phyloP scores from a whole-genome alignment of 139 green algal species.

The Penium margaritaceum region DNA sequence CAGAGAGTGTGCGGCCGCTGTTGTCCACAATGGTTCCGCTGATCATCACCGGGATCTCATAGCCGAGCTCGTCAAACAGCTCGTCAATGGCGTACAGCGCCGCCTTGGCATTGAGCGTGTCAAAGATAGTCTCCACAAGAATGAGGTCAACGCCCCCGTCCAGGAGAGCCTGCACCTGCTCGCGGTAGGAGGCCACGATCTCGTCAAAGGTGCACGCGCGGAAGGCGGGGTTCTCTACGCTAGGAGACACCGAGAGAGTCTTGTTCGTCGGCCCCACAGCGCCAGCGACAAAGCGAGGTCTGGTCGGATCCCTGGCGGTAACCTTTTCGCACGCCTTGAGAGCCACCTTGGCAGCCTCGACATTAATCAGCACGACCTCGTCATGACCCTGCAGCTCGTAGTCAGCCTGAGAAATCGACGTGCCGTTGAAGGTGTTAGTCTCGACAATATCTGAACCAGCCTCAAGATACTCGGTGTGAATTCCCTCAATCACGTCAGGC shows the following conservation, averaged over 20 bases:
- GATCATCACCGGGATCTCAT: slow-evolving; percentile 85
- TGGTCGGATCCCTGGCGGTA: slow-evolving; percentile 58
- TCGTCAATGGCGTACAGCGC: slow-evolving; percentile 86
- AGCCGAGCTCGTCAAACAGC: slow-evolving; percentile 73
- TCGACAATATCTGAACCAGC: slow-evolving; percentile 93
- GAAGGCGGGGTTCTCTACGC: slow-evolving; percentile 92
- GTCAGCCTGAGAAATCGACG: slow-evolving; percentile 81
- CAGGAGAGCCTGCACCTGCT: slow-evolving; percentile 77
- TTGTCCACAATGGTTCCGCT: slow-evolving; percentile 93
- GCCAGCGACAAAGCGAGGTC: slow-evolving; percentile 81
- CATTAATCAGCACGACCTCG: slow-evolving; percentile 89
- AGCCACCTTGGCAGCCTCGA: slow-evolving; percentile 72
- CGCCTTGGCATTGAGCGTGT: slow-evolving; percentile 94
- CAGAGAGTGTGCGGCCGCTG: slow-evolving; percentile 83
- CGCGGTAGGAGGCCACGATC: slow-evolving; percentile 82
- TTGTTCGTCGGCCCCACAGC: slow-evolving; percentile 93
- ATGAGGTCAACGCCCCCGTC: slow-evolving; percentile 89
- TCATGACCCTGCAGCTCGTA: slow-evolving; percentile 78
- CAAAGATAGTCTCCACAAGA: slow-evolving; percentile 97
- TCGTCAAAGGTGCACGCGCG: slow-evolving; percentile 90
- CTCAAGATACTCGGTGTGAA: slow-evolving; percentile 85
- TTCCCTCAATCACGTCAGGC: slow-evolving; percentile 84
- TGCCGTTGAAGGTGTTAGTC: slow-evolving; percentile 98
- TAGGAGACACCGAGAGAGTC: slow-evolving; percentile 88
- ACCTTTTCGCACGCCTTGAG: slow-evolving; percentile 50